Evolutionary conservation across 2,329 filamentous ascomycete species (phyloP), one percentile per base, ranked within the genome.

Genomic region (Aspergillus tamarii): DNA sequence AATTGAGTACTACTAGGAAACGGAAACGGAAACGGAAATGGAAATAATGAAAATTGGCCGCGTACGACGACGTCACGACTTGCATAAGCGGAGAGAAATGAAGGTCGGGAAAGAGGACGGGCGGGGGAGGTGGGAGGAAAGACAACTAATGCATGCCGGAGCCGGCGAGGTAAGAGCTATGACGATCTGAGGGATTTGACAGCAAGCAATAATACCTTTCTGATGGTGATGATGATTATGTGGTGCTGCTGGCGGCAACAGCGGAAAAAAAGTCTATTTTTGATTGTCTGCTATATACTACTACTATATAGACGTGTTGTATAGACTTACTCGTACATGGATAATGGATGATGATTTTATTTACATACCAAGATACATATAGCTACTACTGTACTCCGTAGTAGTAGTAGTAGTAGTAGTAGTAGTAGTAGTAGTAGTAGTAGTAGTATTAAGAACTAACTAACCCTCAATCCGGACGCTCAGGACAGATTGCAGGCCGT

Each of bases 161-260:
- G 46, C 34, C 58, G 59, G 64, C 43, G 28, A 32, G 50, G 59
- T n/a, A 66, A 59, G 57, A 43, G 58, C 56, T 43, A 36, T 23
- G 64, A 57, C 55, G 64, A 67, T 64, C 50, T 61, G 58, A 59
- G 60, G 60, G 52, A 53, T 61, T 62, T 50, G 46, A 30, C 26
- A 28, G 23, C 46, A 30, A 50, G 46, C 26, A 2, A 50, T 19
- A 2, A 19, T 50, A 30, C 26, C 14, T 30, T 26, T 26, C 3
- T 26, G 26, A 26, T 26, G 16, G 21, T 45, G 41, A 46, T 46
- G 12, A 19, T 16, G 45, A 28, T 14, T 4, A 26, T 26, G 21
- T 14, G 23, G 23, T 59, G 21, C 50, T 58, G 30, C 58, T 53
- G 48, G 39, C 43, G 53, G 19, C 26, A 56, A 56, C 46, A 36